These are phyloP conservation scores for Aureobasidium lini DNA, from an alignment of 2,329 filamentous ascomycete species.

Conservation along the genomic window DNA sequence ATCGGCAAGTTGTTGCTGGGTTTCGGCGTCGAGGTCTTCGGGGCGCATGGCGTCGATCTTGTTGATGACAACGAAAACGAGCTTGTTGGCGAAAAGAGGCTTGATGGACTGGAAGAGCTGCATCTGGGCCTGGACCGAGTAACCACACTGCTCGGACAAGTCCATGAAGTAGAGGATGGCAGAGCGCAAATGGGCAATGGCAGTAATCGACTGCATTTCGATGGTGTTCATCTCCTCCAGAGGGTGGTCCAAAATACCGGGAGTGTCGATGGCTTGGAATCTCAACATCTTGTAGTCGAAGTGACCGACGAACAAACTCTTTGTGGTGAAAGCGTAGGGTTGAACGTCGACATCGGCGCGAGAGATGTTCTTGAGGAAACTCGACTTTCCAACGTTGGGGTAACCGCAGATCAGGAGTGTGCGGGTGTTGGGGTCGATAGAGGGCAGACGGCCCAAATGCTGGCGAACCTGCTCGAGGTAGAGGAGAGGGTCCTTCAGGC, in stretches of 20 bases:
- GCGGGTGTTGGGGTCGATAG: conserved; percentile 96
- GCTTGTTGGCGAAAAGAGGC: conserved; percentile 92
- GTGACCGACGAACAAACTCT: conserved; percentile 93
- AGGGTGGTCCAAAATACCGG: conserved; percentile 95
- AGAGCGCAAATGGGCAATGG: conserved; percentile 90
- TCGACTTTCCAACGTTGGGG: conserved; percentile 95
- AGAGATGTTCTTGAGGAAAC: conserved; percentile 86
- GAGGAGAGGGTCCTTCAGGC: conserved; percentile 85
- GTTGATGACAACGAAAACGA: conserved; percentile 95
- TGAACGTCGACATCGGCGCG: conserved; percentile 94
- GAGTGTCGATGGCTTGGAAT: conserved; percentile 92
- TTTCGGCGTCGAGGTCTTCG: conserved; percentile 75
- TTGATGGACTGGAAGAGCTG: conserved; percentile 94
- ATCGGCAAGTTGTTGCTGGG: conserved; percentile 67
- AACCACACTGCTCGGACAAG: conserved; percentile 91
- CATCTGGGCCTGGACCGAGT: conserved; percentile 86
- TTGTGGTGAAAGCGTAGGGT: conserved; percentile 97
- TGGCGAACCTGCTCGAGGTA: conserved; percentile 96
- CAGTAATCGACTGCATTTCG: conserved; percentile 97
- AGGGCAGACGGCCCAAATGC: conserved; percentile 91
- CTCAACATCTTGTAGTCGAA: conserved; percentile 94
- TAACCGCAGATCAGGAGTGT: conserved; percentile 96
- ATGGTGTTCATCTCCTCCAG: conserved; percentile 99
- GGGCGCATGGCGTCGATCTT: conserved; percentile 91
- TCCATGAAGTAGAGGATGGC: conserved; percentile 99